A percentile compares a stretch with the other conserved stretches of the same genome.
phyloP scores from a whole-genome alignment of 192 early-diverging fungal species.

The Gigaspora rosea region DNA sequence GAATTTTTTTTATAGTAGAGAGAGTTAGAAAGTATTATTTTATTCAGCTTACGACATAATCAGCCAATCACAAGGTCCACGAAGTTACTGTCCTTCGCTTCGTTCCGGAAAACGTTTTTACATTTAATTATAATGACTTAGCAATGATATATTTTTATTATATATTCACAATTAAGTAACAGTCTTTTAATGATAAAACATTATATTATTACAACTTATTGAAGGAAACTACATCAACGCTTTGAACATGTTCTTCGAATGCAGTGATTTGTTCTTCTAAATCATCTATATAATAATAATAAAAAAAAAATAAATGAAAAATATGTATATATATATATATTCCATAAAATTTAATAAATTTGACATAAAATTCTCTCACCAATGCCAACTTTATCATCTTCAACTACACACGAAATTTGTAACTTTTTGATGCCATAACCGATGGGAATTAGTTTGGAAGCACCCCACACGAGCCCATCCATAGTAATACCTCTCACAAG shows the following conservation, averaged over 20 bases:
- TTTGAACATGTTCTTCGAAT: constrained; percentile 89
- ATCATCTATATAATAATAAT: constrained; percentile 64
- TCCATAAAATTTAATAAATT: neutral
- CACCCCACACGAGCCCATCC: constrained; percentile 92
- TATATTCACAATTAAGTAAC: too few species aligned
- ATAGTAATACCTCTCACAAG: constrained; percentile 74
- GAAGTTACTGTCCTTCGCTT: too few species aligned
- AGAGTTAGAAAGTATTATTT: too few species aligned
- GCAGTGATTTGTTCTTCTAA: constrained; percentile 77
- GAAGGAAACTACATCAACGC: constrained; percentile 86
- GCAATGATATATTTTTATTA: too few species aligned
- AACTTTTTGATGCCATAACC: constrained; percentile 98
- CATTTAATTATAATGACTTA: too few species aligned
- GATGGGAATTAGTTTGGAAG: constrained; percentile 74
- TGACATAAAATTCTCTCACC: constrained; percentile 22
- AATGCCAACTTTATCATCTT: constrained; percentile 83
- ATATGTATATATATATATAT: neutral
- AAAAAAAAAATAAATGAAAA: neutral
- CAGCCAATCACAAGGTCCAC: too few species aligned
- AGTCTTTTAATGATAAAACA: too few species aligned
- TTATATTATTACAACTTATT: constrained; percentile 77
- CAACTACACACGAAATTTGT: constrained; percentile 88
- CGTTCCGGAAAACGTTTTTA: too few species aligned
- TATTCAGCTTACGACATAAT: too few species aligned
- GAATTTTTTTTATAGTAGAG: too few species aligned